A percentile compares a stretch with the other conserved stretches of the same genome.
phyloP scores from a whole-genome alignment of 2,329 filamentous ascomycete genomes.

The Diaporthe australafricana region DNA sequence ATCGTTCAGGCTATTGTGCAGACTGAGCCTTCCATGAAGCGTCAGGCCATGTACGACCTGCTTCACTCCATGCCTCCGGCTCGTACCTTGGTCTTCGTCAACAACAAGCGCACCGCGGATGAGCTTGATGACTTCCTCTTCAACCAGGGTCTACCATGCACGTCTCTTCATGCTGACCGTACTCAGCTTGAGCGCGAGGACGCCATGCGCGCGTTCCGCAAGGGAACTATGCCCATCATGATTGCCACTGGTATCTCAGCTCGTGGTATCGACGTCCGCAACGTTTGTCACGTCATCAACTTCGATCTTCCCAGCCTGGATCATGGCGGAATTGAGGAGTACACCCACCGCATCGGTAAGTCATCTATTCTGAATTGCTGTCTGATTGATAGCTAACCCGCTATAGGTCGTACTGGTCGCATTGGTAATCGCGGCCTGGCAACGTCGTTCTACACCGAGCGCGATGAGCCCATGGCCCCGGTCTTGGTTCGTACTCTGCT shows the following conservation, averaged over 20 bases:
- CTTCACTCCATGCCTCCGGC: slow-evolving; percentile 76
- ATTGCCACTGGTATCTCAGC: slow-evolving; percentile 88
- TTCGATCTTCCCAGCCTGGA: slow-evolving; percentile 82
- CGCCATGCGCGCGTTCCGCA: slow-evolving; percentile 86
- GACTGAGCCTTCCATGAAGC: slow-evolving; percentile 75
- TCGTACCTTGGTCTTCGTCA: slow-evolving; percentile 91
- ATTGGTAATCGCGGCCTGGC: slow-evolving; percentile 90
- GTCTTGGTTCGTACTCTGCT: slow-evolving; percentile 84
- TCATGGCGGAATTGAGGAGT: slow-evolving; percentile 92
- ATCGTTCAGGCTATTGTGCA: slow-evolving; percentile 83
- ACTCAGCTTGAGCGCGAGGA: slow-evolving; percentile 94
- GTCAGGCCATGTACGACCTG: slow-evolving; percentile 76
- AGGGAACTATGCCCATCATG: slow-evolving; percentile 80
- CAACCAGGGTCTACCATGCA: slow-evolving; percentile 82
- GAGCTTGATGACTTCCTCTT: slow-evolving; percentile 89
- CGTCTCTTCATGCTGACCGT: slow-evolving; percentile 88
- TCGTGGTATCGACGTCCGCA: slow-evolving; percentile 88
- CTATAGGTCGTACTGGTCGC: slow-evolving; percentile 88
- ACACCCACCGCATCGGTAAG: slow-evolving; percentile 92
- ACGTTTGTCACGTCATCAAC: slow-evolving; percentile 93
- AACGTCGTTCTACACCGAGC: slow-evolving; percentile 88
- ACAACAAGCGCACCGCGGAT: slow-evolving; percentile 82
- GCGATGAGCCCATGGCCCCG: slow-evolving; percentile 77
- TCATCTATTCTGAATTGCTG: slow-evolving; percentile 4
- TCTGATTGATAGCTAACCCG: slow-evolving; percentile 5